Base-by-base conservation (phyloP, 1,139 yeast species). In the Yamadazyma taylorii region DNA sequence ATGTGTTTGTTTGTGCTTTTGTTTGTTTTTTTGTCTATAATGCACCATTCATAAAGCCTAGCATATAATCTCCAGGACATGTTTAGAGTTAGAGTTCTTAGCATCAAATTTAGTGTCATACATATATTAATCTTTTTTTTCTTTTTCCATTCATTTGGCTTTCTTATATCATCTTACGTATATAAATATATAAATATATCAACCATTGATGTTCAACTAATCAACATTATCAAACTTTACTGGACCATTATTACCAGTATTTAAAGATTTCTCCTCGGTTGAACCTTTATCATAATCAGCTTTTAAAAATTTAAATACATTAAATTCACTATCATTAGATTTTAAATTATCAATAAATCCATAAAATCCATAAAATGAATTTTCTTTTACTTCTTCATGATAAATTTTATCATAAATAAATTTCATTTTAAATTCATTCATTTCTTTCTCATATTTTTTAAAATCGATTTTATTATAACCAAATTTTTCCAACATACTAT, bases 341-440 rank as follows among this genome's bases (percentile, higher is more conserved):
- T 73, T 73, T 60, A 83, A 86, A 30, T 85, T 78, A 60, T 90
- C 97, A 50, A 90, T 81, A 56, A 85, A 90, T 23, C 87, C 85
- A 61, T 85, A 90, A 55, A 90, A 90, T 0, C 95, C 95, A 47
- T 86, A 82, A 64, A 86, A 90, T 2, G 85, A 85, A 53, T 90
- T 88, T 50, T 89, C 97, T 51, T 78, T 78, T 34, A 79, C 84
- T 60, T 92, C 98, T 61, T 89, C 96, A 31, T 77, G 79, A 57
- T 90, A 92, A 40, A 92, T 89, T 59, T 90, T 88, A 55, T 90
- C 96, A 58, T 92, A 92, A 48, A 92, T 90, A 60, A 73, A 83
- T 58, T 83, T 84, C 79, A 79, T 79, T 66, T 94, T 94, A 73
- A 94, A 92, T 0, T 68, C 85, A 45, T 85, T 85, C 79, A 92